A percentile compares a stretch with the other conserved stretches of the same genome.
phyloP scores from a whole-genome alignment of 305 asterid genomes.

The Andrographis paniculata region DNA sequence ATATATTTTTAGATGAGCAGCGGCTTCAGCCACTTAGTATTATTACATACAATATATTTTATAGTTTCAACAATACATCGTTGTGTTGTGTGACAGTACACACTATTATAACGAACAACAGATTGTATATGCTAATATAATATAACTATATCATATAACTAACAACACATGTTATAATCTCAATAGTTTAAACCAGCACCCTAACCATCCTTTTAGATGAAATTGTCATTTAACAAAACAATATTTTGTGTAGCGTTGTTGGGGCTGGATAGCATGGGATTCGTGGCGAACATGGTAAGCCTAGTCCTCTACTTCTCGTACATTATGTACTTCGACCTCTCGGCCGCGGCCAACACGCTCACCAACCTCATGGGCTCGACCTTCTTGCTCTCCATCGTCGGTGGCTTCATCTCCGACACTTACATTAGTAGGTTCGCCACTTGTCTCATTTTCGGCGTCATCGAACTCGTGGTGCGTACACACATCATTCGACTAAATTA shows the following conservation, averaged over 20 bases:
- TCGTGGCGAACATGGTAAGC: constrained; percentile 66
- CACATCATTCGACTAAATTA: too few species aligned
- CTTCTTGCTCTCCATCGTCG: constrained; percentile 61
- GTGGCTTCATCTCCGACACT: constrained; percentile 81
- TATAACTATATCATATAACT: too few species aligned
- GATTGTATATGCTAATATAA: too few species aligned
- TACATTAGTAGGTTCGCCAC: constrained; percentile 52
- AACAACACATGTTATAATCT: too few species aligned
- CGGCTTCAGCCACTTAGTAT: too few species aligned
- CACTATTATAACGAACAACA: too few species aligned
- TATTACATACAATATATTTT: too few species aligned
- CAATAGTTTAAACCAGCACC: too few species aligned
- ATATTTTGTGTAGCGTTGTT: constrained; percentile 32
- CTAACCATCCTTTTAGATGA: too few species aligned
- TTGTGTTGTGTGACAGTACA: not conserved
- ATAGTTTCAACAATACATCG: too few species aligned
- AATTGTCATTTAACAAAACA: too few species aligned
- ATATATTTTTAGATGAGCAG: too few species aligned
- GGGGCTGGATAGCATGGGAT: constrained; percentile 70
- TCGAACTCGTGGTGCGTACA: constrained; percentile 65
- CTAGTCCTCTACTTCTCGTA: constrained; percentile 50
- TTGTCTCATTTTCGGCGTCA: constrained; percentile 45
- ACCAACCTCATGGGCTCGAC: constrained; percentile 81
- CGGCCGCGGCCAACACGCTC: constrained; percentile 54
- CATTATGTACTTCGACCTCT: constrained; percentile 38